phyloP scores from a whole-genome alignment of 2,329 filamentous ascomycete species.

The Neofusicoccum laricinum region DNA sequence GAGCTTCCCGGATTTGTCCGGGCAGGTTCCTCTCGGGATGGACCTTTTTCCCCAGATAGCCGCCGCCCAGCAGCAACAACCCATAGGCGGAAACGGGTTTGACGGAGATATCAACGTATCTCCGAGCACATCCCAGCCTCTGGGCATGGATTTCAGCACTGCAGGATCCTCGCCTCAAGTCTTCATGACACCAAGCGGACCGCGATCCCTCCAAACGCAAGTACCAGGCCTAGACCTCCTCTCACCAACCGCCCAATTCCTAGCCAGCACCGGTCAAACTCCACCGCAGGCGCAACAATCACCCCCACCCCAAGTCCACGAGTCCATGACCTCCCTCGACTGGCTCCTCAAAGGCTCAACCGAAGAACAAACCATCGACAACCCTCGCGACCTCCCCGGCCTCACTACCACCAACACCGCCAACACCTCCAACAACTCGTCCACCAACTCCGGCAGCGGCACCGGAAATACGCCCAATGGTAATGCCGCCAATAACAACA shows the following conservation, averaged over 20 bases:
- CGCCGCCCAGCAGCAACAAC: background rate
- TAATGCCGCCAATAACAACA: slow-evolving; percentile 15
- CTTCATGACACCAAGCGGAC: slow-evolving; percentile 6
- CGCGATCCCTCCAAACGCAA: background rate
- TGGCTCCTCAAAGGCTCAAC: slow-evolving; percentile 12
- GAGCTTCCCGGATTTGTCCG: slow-evolving; percentile 19
- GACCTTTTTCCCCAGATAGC: slow-evolving; percentile 22
- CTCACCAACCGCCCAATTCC: background rate
- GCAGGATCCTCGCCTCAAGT: background rate
- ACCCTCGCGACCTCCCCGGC: background rate
- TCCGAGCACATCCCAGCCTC: background rate
- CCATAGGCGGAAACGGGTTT: background rate
- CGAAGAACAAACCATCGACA: background rate
- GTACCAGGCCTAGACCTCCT: background rate
- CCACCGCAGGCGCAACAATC: background rate
- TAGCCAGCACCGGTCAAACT: background rate
- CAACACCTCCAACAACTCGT: background rate
- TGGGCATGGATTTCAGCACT: slow-evolving; percentile 1
- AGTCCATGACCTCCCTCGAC: slow-evolving; percentile 23
- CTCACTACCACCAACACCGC: background rate
- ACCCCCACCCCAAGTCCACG: slow-evolving; percentile 18
- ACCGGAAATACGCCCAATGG: background rate
- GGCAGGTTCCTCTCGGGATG: slow-evolving; percentile 17
- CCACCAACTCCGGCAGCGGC: background rate
- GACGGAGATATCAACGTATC: background rate